These are phyloP conservation scores for Flammula alnicola DNA, from an alignment of 1,284 basidiomycete species.

Conservation along the genomic window DNA sequence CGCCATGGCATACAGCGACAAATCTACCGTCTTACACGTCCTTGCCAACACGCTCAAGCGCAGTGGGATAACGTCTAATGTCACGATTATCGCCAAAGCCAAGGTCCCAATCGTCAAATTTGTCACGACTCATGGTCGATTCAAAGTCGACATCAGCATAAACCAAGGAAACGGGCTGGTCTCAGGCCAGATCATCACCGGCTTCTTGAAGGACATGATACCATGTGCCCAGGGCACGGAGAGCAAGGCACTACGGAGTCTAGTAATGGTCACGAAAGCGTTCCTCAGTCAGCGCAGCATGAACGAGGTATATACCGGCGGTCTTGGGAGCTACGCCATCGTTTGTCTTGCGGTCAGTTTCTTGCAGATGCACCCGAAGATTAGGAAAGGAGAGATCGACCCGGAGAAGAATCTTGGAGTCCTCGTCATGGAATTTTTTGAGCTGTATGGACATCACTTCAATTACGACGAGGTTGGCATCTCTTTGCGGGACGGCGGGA, in stretches of 20 bases:
- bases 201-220: slow-evolving; percentile 76
- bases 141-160: slow-evolving; percentile 90
- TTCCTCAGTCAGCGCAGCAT: slow-evolving; percentile 90
- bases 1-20: slow-evolving; percentile 66
- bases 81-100: slow-evolving; percentile 88
- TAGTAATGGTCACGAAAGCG: slow-evolving; percentile 89
- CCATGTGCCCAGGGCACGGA: slow-evolving; percentile 44
- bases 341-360: slow-evolving; percentile 94
- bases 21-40: slow-evolving; percentile 59
- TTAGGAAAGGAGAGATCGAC: slow-evolving; percentile 88
- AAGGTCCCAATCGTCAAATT: slow-evolving; percentile 97
- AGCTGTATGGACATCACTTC: slow-evolving; percentile 93
- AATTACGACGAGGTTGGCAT: slow-evolving; percentile 93
- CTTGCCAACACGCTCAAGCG: slow-evolving; percentile 70
- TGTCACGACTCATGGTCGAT: slow-evolving; percentile 73
- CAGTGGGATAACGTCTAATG: slow-evolving; percentile 62
- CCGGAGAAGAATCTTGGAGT: slow-evolving; percentile 89
- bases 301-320: slow-evolving; percentile 98
- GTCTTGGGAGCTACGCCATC: slow-evolving; percentile 93
- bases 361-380: slow-evolving; percentile 96
- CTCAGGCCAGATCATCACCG: slow-evolving; percentile 82
- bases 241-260: slow-evolving; percentile 68
- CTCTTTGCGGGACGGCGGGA: slow-evolving; percentile 83
- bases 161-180: slow-evolving; percentile 88
- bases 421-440: slow-evolving; percentile 94